Conservation (phyloP, 768 basidiomycete species). For the Favolaschia claudopus region DNA sequence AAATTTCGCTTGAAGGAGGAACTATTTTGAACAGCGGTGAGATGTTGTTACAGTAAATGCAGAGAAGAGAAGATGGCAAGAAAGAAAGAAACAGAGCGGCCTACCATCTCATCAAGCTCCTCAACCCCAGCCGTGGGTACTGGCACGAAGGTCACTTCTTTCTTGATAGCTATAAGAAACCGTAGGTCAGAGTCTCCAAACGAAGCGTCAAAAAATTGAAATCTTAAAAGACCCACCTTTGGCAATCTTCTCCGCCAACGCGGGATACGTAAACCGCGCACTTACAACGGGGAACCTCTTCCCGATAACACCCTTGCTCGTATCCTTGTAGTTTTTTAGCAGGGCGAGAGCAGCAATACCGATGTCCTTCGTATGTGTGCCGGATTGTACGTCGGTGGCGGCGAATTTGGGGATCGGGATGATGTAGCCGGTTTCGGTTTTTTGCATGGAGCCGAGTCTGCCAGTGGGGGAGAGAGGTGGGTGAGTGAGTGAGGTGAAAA, state of each 20-base stretch:
- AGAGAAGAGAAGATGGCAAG: neutral
- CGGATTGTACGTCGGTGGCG: neutral
- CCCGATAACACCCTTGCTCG: slow-evolving; percentile 3
- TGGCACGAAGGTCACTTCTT: slow-evolving; percentile 14
- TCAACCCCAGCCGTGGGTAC: slow-evolving; percentile 3
- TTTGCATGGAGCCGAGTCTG: slow-evolving; percentile 5
- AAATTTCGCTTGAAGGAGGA: slow-evolving; percentile 8
- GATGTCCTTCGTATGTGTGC: slow-evolving; percentile 18
- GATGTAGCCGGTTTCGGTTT: slow-evolving; percentile 7
- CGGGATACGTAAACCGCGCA: slow-evolving; percentile 9
- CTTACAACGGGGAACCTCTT: slow-evolving; percentile 22
- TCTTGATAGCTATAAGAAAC: slow-evolving; percentile 18
- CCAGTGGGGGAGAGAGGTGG: too few relatives aligned
- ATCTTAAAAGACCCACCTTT: slow-evolving; percentile 14
- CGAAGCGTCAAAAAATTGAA: slow-evolving; percentile 16
- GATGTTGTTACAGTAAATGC: too few relatives aligned
- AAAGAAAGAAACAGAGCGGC: neutral
- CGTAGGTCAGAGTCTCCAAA: neutral
- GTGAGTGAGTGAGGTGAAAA: neutral
- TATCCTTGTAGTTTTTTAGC: slow-evolving; percentile 16
- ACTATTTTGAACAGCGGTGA: too few relatives aligned
- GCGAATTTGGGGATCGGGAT: slow-evolving; percentile 10
- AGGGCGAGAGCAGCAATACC: slow-evolving; percentile 20
- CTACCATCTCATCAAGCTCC: slow-evolving; percentile 26
- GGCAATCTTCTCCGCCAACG: slow-evolving; percentile 19